Conservation (phyloP, 306 rosid species). For the Cyclanthera cordifolia region DNA sequence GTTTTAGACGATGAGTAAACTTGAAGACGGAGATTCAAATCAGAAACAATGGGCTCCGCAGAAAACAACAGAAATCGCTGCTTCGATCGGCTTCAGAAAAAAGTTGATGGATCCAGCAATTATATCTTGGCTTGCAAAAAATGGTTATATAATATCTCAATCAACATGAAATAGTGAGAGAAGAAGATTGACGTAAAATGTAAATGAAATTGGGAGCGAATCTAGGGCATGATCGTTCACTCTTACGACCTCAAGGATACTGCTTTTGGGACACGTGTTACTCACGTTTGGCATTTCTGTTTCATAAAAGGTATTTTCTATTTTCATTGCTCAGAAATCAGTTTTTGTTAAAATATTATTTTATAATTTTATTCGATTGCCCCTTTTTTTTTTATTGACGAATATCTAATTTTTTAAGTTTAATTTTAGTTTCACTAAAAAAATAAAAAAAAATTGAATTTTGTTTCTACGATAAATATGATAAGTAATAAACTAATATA, state of each 20-base stretch:
- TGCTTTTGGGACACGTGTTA: slow-evolving; percentile 4
- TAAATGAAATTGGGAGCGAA: slow-evolving; percentile 6
- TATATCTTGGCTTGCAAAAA: background rate
- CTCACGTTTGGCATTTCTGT: background rate
- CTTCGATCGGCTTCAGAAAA: background rate
- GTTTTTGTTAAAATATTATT: background rate
- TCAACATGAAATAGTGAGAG: background rate
- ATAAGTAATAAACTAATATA: no score
- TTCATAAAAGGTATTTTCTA: no score
- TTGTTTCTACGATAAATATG: no score
- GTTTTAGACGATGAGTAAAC: background rate
- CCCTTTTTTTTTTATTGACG: no score
- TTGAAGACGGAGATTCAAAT: background rate
- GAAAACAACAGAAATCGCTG: background rate
- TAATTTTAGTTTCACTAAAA: no score
- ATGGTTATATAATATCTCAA: background rate
- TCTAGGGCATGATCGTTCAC: slow-evolving; percentile 10
- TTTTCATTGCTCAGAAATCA: background rate
- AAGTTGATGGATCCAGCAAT: background rate
- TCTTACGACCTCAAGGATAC: background rate
- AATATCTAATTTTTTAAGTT: no score
- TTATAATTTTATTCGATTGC: no score
- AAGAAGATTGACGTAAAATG: slow-evolving; percentile 4
- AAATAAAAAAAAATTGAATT: no score
- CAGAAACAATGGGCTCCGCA: background rate